Evolutionary conservation across 1,284 basidiomycete species (phyloP).

Genomic region (Lignosus rhinocerotis): DNA sequence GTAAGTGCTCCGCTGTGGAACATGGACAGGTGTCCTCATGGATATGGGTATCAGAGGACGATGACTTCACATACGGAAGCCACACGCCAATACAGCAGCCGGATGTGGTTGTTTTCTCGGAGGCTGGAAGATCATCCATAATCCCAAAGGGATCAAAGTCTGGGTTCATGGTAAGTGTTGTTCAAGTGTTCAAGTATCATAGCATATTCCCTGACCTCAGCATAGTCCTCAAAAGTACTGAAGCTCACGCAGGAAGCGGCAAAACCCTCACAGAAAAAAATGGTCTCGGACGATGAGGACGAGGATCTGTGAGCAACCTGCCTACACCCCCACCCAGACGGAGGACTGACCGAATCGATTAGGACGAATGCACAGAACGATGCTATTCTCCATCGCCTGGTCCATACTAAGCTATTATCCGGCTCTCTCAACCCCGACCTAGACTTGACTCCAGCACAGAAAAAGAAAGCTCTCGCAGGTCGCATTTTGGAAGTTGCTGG

Average conservation of each 20-base stretch:
- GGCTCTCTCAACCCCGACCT: conserved; percentile 66
- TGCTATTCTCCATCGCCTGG: conserved; percentile 68
- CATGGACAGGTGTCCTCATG: background rate
- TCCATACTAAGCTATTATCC: conserved; percentile 76
- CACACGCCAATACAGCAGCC: conserved; percentile 24
- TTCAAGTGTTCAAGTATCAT: background rate
- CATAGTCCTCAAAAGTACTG: conserved; percentile 74
- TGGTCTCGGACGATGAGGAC: conserved; percentile 30
- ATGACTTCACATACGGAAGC: conserved; percentile 17
- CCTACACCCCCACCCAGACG: background rate
- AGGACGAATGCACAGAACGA: conserved; percentile 78
- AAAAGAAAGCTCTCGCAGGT: conserved; percentile 70
- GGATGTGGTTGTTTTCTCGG: conserved; percentile 61
- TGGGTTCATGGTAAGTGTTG: conserved; percentile 66
- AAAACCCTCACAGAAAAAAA: conserved; percentile 26
- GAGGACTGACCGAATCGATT: background rate
- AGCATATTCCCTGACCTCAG: background rate
- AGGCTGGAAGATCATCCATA: conserved; percentile 26
- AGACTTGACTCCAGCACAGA: conserved; percentile 61
- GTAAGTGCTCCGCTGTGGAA: background rate
- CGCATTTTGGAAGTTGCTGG: conserved; percentile 72
- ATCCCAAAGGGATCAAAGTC: conserved; percentile 13
- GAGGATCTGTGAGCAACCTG: conserved; percentile 48
- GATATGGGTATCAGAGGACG: conserved; percentile 4
- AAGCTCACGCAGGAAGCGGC: conserved; percentile 47